Evolutionary conservation across 129 eudicot species (phyloP).

Genomic region (Arctium lappa): DNA sequence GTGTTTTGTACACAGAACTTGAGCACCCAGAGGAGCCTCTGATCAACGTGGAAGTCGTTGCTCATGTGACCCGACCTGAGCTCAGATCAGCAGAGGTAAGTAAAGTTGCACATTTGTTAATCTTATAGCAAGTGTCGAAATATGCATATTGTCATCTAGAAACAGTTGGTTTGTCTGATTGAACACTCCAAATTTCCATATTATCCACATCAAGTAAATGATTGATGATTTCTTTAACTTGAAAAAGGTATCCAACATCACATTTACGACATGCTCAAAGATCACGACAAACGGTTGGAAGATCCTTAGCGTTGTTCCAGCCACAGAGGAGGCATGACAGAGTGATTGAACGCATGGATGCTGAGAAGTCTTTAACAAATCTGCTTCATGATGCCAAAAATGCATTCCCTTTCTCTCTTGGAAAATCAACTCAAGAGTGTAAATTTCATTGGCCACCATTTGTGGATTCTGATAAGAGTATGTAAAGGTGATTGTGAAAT

Average conservation of each 20-base stretch:
- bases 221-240: conserved; percentile 9
- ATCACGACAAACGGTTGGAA: conserved; percentile 32
- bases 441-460: not conserved
- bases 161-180: not conserved
- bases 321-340: conserved; percentile 89
- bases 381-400: not conserved
- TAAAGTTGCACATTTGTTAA: not conserved
- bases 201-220: not conserved
- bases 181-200: not conserved
- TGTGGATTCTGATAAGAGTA: not conserved
- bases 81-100: conserved; percentile 80
- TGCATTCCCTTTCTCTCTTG: not conserved
- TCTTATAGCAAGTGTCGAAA: not conserved
- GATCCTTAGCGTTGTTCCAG: conserved; percentile 82
- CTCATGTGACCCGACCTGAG: conserved; percentile 94
- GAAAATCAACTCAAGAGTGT: not conserved
- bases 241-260: conserved; percentile 85
- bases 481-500: not conserved
- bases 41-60: conserved; percentile 91
- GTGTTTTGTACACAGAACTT: conserved; percentile 85
- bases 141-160: not conserved
- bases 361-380: conserved; percentile 42
- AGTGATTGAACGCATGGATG: conserved; percentile 87
- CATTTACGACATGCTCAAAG: conserved; percentile 56
- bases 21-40: conserved; percentile 63